Evolutionary conservation across 2,329 filamentous ascomycete species (phyloP), one percentile per base, ranked within the genome.

Genomic region (Trichoderma endophyticum): DNA sequence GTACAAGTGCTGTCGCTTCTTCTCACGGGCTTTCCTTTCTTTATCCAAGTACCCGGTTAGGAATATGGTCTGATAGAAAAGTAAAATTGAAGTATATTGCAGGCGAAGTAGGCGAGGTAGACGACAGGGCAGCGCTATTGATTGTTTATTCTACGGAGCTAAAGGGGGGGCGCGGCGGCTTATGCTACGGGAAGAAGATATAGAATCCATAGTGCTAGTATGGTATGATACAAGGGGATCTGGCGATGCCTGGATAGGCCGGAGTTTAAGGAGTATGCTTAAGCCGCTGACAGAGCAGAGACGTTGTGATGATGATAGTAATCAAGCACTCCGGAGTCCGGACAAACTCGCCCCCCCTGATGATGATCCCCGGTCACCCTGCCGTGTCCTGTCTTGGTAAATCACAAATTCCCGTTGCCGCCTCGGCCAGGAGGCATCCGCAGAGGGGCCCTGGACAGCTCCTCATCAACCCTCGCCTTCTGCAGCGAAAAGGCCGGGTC

Each of bases 401-500:
- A 30, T 69, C 65, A 69, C 56, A 69, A n/a, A 60, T 69, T 69
- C 34, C 65, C 65, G 71, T 80, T 83, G 73, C 83, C 79, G 80
- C 76, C 76, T 15, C 77, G 75, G 18, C 77, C 83, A 11, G 89
- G 88, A 21, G 89, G 88, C 81, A 87, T 84, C 60, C 89, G 84
- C 72, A 90, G 90, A 32, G 63, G 71, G 34, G 75, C 68, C 71
- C 75, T 77, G 74, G 76, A 77, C 57, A 80, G 77, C 39, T 84
- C 81, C 78, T 97, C 91, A 80, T 98, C 96, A 48, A 98, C 91
- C 76, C 91, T 91, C 68, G 92, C 91, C 81, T 91, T 93, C 69
- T 94, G 91, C 73, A 98, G 85, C 73, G 92, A 95, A 80, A 99
- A 96, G 1, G 92, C 95, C 9, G 96, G 95, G 65, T 94, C 93